phyloP scores from a whole-genome alignment of 768 basidiomycete genomes.

The Kwoniella mangroviensis region DNA sequence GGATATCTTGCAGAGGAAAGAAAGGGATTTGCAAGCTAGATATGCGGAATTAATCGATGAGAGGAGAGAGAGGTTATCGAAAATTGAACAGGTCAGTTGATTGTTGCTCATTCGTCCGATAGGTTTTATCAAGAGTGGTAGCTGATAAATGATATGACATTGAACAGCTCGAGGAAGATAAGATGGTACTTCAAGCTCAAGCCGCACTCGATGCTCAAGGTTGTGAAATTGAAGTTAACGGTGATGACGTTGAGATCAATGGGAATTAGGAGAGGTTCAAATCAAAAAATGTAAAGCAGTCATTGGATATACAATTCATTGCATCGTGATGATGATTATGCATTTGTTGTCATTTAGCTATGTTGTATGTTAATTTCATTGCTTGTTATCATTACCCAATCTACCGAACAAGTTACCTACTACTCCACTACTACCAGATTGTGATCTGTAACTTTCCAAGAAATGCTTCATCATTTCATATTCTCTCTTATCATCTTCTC shows the following conservation, averaged over 20 bases:
- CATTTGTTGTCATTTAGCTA: constrained; percentile 9
- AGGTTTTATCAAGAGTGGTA: constrained; percentile 40
- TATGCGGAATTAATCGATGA: constrained; percentile 84
- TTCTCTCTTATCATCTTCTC: constrained; percentile 61
- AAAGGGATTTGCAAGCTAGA: constrained; percentile 74
- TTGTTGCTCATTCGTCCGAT: neutral
- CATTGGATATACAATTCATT: too few relatives aligned
- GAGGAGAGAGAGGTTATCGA: constrained; percentile 50
- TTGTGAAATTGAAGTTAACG: constrained; percentile 26
- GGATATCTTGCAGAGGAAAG: constrained; percentile 73
- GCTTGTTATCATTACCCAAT: constrained; percentile 64
- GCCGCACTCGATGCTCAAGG: constrained; percentile 55
- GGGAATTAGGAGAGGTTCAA: too few relatives aligned
- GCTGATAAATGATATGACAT: constrained; percentile 66
- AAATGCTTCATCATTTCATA: constrained; percentile 96
- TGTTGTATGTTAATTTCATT: neutral
- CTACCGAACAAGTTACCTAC: constrained; percentile 87
- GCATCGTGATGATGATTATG: neutral
- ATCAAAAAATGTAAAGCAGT: neutral
- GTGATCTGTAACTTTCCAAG: constrained; percentile 92
- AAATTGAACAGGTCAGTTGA: constrained; percentile 55
- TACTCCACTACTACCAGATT: constrained; percentile 85
- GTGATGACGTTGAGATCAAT: constrained; percentile 38
- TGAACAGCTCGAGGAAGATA: constrained; percentile 74
- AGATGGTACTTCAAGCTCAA: constrained; percentile 55